Conservation (phyloP, 257 asterid species). For the Plectranthus barbatus region DNA sequence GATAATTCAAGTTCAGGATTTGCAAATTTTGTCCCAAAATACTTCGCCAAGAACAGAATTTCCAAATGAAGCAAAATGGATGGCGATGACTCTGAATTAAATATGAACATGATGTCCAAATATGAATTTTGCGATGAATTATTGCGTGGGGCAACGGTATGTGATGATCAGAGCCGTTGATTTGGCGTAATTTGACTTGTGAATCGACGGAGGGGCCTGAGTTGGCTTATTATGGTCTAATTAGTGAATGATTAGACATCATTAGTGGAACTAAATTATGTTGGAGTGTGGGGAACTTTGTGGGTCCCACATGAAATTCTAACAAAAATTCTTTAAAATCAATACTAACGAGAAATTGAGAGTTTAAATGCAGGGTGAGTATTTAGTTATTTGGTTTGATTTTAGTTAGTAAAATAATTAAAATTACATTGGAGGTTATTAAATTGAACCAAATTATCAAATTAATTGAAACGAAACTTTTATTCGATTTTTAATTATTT, state of each 20-base stretch:
- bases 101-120: neutral
- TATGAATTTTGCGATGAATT: neutral
- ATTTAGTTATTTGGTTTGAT: too few relatives aligned
- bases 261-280: neutral
- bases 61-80: neutral
- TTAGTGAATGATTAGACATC: neutral
- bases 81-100: neutral
- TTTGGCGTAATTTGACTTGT: slow-evolving; percentile 2
- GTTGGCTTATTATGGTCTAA: too few relatives aligned
- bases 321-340: too few relatives aligned
- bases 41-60: slow-evolving; percentile 10
- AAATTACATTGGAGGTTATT: too few relatives aligned
- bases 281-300: neutral
- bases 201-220: slow-evolving; percentile 12
- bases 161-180: slow-evolving; percentile 13
- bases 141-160: slow-evolving; percentile 6
- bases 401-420: too few relatives aligned
- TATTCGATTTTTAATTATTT: too few relatives aligned
- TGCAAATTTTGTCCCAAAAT: neutral
- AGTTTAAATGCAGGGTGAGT: too few relatives aligned
- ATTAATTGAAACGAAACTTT: too few relatives aligned
- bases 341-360: too few relatives aligned
- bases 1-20: slow-evolving; percentile 2
- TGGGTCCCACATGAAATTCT: neutral
- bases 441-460: too few relatives aligned